Evolutionary conservation across 257 asterid genomes (phyloP).

Genomic region (Solanum clarkiae): DNA sequence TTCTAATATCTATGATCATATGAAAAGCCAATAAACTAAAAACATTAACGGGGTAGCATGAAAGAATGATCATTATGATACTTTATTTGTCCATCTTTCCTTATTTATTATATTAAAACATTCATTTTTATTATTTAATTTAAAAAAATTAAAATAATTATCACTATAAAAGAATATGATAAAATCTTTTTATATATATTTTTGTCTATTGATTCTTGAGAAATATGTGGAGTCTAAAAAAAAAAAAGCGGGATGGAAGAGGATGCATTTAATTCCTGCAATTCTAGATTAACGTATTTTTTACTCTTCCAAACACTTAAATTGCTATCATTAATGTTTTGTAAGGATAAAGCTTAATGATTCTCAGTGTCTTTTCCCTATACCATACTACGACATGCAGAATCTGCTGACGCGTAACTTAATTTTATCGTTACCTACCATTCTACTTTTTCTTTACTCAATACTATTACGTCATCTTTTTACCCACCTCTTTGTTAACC

Average conservation of each 20-base stretch:
- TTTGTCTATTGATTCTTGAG: too few relatives aligned
- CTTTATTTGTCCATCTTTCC: too few relatives aligned
- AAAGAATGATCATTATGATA: too few relatives aligned
- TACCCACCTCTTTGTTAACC: neutral
- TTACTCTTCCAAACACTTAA: slow-evolving; percentile 5
- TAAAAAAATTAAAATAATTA: too few relatives aligned
- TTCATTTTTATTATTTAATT: too few relatives aligned
- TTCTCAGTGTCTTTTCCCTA: neutral
- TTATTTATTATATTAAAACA: too few relatives aligned
- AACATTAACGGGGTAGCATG: neutral
- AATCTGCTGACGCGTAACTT: neutral
- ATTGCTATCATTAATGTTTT: slow-evolving; percentile 15
- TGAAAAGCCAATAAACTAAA: neutral
- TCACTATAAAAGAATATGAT: too few relatives aligned
- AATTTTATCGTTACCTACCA: neutral
- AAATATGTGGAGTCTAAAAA: too few relatives aligned
- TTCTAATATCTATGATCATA: neutral
- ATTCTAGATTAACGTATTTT: slow-evolving; percentile 5
- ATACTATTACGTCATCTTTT: neutral
- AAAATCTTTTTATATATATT: too few relatives aligned
- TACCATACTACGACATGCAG: neutral
- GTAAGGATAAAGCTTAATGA: slow-evolving; percentile 2
- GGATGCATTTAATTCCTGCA: neutral
- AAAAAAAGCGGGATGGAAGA: too few relatives aligned
- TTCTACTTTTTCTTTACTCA: neutral